These are phyloP conservation scores for Stagonosporopsis vannaccii DNA, from an alignment of 2,329 filamentous ascomycete genomes.

Conservation along the genomic window DNA sequence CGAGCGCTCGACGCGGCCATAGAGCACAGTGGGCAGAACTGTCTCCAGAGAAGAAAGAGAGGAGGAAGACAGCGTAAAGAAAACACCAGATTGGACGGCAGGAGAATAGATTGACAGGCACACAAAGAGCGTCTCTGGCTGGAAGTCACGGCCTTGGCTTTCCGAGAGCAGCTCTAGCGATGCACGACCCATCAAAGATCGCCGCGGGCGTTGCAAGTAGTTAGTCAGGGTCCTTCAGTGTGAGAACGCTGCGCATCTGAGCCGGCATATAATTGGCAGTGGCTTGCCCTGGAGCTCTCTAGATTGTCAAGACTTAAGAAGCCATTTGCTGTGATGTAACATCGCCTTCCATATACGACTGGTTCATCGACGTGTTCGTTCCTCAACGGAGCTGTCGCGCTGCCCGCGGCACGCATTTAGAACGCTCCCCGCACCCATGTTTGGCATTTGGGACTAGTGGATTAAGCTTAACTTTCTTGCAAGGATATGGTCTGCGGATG, in stretches of 20 bases:
- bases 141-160: slow-evolving; percentile 33
- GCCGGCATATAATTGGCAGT: background rate
- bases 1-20: slow-evolving; percentile 32
- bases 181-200: slow-evolving; percentile 26
- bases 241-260: background rate
- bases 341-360: background rate
- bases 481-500: slow-evolving; percentile 6
- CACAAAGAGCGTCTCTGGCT: slow-evolving; percentile 23
- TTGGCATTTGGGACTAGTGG: slow-evolving; percentile 19
- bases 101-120: slow-evolving; percentile 20
- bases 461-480: slow-evolving; percentile 24
- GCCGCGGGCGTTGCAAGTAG: slow-evolving; percentile 8
- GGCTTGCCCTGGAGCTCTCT: background rate
- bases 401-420: slow-evolving; percentile 2
- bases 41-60: background rate
- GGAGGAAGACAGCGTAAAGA: slow-evolving; percentile 13
- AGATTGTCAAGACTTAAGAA: background rate
- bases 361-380: background rate
- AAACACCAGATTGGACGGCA: slow-evolving; percentile 1
- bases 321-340: background rate
- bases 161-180: slow-evolving; percentile 21
- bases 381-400: background rate
- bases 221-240: background rate
- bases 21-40: background rate
- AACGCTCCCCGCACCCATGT: slow-evolving; percentile 25